Percentiles rank a stretch among this genome's conserved stretches.
Evolutionary conservation across 257 asterid genomes (phyloP).

Genomic region (Orobanche coerulescens): DNA sequence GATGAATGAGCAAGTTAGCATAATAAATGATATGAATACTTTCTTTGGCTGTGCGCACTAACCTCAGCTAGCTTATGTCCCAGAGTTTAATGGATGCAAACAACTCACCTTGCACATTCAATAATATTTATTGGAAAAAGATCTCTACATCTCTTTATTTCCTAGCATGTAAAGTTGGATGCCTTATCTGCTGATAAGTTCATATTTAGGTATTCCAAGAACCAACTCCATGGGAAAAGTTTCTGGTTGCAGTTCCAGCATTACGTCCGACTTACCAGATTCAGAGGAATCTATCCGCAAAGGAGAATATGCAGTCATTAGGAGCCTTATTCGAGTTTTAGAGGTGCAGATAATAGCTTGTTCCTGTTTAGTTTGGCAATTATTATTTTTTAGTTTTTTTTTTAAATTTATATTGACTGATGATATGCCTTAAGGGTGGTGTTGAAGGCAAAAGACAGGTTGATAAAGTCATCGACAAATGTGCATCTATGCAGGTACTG

Average conservation of each 20-base stretch:
- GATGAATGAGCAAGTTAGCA: conserved; percentile 5
- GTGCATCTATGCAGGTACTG: conserved; percentile 95
- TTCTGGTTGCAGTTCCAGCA: conserved; percentile 54
- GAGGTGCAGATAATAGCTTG: conserved; percentile 51
- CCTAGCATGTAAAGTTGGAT: conserved; percentile 21
- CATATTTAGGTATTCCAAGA: conserved; percentile 64
- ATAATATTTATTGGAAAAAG: not conserved
- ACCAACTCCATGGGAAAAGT: conserved; percentile 72
- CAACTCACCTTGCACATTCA: not conserved
- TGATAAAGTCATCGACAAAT: conserved; percentile 90
- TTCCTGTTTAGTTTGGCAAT: conserved; percentile 19
- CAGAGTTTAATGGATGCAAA: not conserved
- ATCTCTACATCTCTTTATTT: conserved; percentile 18
- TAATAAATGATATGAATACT: not conserved
- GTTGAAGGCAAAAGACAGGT: conserved; percentile 98
- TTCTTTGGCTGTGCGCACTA: conserved; percentile 1
- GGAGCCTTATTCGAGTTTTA: conserved; percentile 91
- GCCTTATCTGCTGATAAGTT: conserved; percentile 21
- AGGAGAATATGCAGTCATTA: conserved; percentile 91
- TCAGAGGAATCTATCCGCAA: conserved; percentile 82
- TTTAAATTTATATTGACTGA: conserved; percentile 39
- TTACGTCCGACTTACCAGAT: conserved; percentile 53
- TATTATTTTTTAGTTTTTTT: not conserved
- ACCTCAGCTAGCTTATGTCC: conserved; percentile 3
- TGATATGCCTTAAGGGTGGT: conserved; percentile 71